Percentiles rank a stretch among this genome's conserved stretches.
Conservation (phyloP, 179 eudicot species). For the Camellia oleifera region DNA sequence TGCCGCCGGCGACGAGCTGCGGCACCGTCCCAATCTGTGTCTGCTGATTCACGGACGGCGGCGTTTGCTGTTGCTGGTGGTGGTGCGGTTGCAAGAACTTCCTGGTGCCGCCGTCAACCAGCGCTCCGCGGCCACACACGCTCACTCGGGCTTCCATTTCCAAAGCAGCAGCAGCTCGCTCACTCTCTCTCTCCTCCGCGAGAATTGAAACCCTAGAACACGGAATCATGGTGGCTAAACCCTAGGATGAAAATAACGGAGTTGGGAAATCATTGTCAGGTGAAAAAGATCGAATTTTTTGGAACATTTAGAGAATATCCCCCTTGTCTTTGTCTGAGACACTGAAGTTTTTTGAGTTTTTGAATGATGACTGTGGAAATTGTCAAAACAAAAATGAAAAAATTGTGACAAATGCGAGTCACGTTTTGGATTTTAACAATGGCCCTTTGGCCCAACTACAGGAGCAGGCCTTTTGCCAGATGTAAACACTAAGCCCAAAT, state of each 20-base stretch:
- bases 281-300: not conserved
- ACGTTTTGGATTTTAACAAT: not conserved
- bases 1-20: slow-evolving; percentile 67
- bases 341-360: no score
- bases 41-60: slow-evolving; percentile 14
- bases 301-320: no score
- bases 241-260: not conserved
- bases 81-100: slow-evolving; percentile 45
- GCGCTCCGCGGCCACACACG: slow-evolving; percentile 33
- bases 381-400: no score
- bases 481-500: no score
- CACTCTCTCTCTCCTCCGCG: slow-evolving; percentile 26
- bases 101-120: slow-evolving; percentile 43
- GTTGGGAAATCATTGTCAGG: not conserved
- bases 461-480: no score
- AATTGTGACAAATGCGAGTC: not conserved
- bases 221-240: not conserved
- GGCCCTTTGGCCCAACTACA: no score
- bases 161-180: slow-evolving; percentile 10
- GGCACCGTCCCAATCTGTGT: slow-evolving; percentile 54
- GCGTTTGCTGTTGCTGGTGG: slow-evolving; percentile 21
- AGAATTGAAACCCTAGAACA: slow-evolving; percentile 8
- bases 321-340: no score
- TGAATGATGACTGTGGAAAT: no score
- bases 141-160: slow-evolving; percentile 64